Conservation (phyloP, 495 filamentous ascomycete genomes). For the Hypoxylon subgilvum region DNA sequence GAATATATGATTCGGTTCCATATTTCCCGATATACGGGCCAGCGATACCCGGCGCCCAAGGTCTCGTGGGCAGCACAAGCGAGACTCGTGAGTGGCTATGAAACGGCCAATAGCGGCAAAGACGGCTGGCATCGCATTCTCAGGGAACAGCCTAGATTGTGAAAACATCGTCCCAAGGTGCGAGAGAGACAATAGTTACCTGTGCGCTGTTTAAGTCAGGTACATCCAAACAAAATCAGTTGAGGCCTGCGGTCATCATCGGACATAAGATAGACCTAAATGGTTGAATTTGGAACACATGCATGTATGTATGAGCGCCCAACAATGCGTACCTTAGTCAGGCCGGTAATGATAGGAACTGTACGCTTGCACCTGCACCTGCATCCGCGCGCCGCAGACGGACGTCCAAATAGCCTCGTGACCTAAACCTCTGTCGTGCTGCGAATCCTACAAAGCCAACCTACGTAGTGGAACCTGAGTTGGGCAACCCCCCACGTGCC, state of each 20-base stretch:
- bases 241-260: not conserved
- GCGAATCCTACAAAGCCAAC: slow-evolving; percentile 12
- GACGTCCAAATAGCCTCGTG: slow-evolving; percentile 39
- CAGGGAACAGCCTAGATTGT: no score
- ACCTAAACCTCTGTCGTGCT: slow-evolving; percentile 22
- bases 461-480: slow-evolving; percentile 22
- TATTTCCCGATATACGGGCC: not conserved
- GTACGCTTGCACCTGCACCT: slow-evolving; percentile 11
- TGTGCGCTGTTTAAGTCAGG: no score
- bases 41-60: no score
- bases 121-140: no score
- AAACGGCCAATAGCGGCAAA: no score
- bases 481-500: slow-evolving; percentile 29
- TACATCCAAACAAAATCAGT: not conserved
- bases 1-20: no score
- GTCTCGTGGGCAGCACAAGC: no score
- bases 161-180: no score
- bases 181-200: no score
- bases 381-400: slow-evolving; percentile 19
- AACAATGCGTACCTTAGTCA: not conserved
- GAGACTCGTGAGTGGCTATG: no score
- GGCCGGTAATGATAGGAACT: slow-evolving; percentile 3
- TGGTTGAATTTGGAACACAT: not conserved
- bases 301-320: slow-evolving; percentile 2
- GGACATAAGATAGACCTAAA: not conserved